Base-by-base conservation (phyloP, 225 moss, liverwort and hornwort genomes). In the Straminergon stramineum region DNA sequence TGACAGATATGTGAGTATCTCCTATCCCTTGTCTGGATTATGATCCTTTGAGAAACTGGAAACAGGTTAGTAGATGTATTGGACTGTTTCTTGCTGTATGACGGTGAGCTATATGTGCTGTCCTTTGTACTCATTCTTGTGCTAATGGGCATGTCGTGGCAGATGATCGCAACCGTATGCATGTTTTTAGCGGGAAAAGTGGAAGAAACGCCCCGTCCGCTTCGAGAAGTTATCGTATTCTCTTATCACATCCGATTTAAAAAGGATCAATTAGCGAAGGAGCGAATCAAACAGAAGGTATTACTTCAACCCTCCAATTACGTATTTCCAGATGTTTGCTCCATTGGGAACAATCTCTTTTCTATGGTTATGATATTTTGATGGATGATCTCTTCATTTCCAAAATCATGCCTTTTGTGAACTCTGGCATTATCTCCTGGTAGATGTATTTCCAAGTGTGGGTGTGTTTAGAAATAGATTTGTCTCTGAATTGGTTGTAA, bases 131-230 rank as follows among this genome's bases (percentile, higher is more conserved):
- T 89, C 60, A 88, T 82, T 70, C 52, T 87, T 58, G 75, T 91
- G 39, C 82, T 91, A 62, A 83, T 79, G 79, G 37, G 53, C 81
- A 75, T 91, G 85, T 82, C 61, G n/a, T 91, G 69, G 91, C 98
- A 98, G 98, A 96, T 97, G 93, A 95, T 99, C 80, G 97, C 97
- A 87, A 97, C 95, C 7, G 96, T 95, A 48, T 98, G 96, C 90
- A 98, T 97, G 98, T 96, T 98, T 88, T 86, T 98, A 89, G 98
- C 97, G 84, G 96, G 97, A 41, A 98, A 98, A 94, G 98, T 96
- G 63, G 98, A 98, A 91, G 97, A 97, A 88, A 99, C 96, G 32
- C 98, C 97, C 28, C 92, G 97, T 84, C 92, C 95, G 57, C 92
- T 99, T 43, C 93, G 93, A 85, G 95, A 97, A 94, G 98, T 99